A percentile compares a stretch with the other conserved stretches of the same genome.
These are phyloP conservation scores for Botrytis pseudocinerea DNA, from an alignment of 2,329 filamentous ascomycete species.

Conservation along the genomic window DNA sequence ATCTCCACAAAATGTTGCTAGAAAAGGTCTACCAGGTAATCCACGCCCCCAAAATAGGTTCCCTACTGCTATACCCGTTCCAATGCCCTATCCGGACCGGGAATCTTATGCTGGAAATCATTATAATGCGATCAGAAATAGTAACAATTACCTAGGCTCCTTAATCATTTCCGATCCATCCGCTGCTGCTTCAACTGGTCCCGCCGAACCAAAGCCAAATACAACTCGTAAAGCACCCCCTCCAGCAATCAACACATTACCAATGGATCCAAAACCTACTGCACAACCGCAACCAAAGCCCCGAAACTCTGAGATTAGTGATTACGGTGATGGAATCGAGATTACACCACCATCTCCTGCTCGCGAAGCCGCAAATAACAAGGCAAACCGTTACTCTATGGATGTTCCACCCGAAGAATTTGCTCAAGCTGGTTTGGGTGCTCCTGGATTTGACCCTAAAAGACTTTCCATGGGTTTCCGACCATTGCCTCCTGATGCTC, in stretches of 20 bases:
- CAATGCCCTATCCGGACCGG: conserved; percentile 17
- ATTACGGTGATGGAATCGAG: conserved; percentile 56
- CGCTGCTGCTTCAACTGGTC: conserved; percentile 16
- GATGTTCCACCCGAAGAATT: conserved; percentile 42
- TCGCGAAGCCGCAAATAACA: conserved; percentile 34
- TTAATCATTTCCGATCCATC: conserved; percentile 30
- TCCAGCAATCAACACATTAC: conserved; percentile 35
- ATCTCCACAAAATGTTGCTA: conserved; percentile 24
- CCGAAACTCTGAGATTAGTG: conserved; percentile 50
- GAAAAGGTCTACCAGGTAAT: conserved; percentile 32
- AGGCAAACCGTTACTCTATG: conserved; percentile 41
- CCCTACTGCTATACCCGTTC: conserved; percentile 24
- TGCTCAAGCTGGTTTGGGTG: conserved; percentile 49
- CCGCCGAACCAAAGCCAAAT: conserved; percentile 21
- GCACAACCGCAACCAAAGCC: conserved; percentile 42
- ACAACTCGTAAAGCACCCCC: conserved; percentile 23
- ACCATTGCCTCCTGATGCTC: conserved; percentile 81
- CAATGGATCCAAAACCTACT: conserved; percentile 41
- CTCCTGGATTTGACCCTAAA: conserved; percentile 56
- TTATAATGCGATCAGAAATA: conserved; percentile 31
- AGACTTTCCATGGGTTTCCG: conserved; percentile 73
- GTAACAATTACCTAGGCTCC: conserved; percentile 40
- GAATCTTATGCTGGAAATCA: conserved; percentile 29
- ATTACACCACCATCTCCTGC: conserved; percentile 46
- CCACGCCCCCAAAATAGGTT: conserved; percentile 26